phyloP scores from a whole-genome alignment of 2,329 filamentous ascomycete genomes.

The Fusarium foetens region DNA sequence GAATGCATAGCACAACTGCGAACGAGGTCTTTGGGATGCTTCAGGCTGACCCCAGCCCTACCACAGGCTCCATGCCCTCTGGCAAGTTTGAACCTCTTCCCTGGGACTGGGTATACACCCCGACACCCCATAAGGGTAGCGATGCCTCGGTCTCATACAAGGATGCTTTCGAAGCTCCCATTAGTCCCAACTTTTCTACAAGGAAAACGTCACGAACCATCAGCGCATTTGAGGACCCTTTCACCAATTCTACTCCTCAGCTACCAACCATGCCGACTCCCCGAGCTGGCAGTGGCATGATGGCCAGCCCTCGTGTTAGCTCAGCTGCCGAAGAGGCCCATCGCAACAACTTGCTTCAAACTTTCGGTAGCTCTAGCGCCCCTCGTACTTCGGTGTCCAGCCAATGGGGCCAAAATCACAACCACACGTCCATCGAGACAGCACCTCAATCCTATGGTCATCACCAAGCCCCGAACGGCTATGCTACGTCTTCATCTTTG shows the following conservation, averaged over 20 bases:
- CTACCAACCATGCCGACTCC: constrained; percentile 21
- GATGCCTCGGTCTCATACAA: constrained; percentile 35
- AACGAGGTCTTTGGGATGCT: constrained; percentile 61
- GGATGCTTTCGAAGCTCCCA: constrained; percentile 42
- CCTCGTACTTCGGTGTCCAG: constrained; percentile 48
- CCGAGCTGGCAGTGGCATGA: constrained; percentile 25
- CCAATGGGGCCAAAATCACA: constrained; percentile 45
- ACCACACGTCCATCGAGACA: constrained; percentile 31
- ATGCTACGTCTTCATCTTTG: constrained; percentile 44
- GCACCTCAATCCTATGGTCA: constrained; percentile 33
- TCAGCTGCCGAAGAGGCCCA: constrained; percentile 47
- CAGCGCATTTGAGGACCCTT: constrained; percentile 46
- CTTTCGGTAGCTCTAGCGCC: constrained; percentile 44
- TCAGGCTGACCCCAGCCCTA: constrained; percentile 47
- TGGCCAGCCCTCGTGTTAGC: constrained; percentile 29
- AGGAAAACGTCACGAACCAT: constrained; percentile 24
- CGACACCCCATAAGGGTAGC: constrained; percentile 45
- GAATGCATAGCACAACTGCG: constrained; percentile 63
- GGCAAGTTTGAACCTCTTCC: constrained; percentile 55
- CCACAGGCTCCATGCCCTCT: constrained; percentile 41
- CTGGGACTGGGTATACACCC: constrained; percentile 61
- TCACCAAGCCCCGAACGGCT: constrained; percentile 22
- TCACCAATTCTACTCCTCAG: constrained; percentile 43
- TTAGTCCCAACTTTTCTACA: constrained; percentile 41
- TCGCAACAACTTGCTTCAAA: constrained; percentile 50